A percentile compares a stretch with the other conserved stretches of the same genome.
Conservation (phyloP, 257 asterid genomes). For the Ophiorrhiza pumila region DNA sequence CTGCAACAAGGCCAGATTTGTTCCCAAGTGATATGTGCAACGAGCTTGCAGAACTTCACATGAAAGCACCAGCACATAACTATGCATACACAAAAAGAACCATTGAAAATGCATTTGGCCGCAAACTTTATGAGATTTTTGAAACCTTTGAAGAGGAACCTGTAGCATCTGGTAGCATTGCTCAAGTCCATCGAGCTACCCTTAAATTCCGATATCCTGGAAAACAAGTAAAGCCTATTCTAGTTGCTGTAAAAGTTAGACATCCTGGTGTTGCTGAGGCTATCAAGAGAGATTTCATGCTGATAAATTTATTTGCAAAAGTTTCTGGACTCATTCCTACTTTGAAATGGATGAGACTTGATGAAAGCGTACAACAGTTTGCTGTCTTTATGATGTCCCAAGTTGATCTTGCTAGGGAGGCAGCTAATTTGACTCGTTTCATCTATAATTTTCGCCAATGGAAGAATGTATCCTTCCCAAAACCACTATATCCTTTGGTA, state of each 20-base stretch:
- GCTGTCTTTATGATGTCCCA: constrained; percentile 89
- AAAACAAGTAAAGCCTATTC: constrained; percentile 53
- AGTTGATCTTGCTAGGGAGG: constrained; percentile 94
- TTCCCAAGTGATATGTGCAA: constrained; percentile 69
- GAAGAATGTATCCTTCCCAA: constrained; percentile 87
- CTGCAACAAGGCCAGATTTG: constrained; percentile 90
- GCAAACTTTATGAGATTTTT: constrained; percentile 63
- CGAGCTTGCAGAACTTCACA: constrained; percentile 77
- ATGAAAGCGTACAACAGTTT: constrained; percentile 84
- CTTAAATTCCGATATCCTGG: constrained; percentile 62
- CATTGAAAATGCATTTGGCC: constrained; percentile 75
- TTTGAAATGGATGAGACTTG: constrained; percentile 80
- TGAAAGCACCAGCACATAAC: constrained; percentile 77
- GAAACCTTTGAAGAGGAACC: constrained; percentile 78
- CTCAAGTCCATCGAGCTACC: constrained; percentile 82
- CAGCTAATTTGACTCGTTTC: constrained; percentile 84
- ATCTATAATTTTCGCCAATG: constrained; percentile 73
- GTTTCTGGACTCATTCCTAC: constrained; percentile 55
- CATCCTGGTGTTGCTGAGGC: constrained; percentile 90
- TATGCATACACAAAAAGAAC: constrained; percentile 66
- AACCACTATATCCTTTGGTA: constrained; percentile 84
- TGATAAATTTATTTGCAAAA: constrained; percentile 66
- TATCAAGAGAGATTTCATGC: constrained; percentile 67
- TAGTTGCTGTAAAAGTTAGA: constrained; percentile 89
- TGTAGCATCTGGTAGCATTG: constrained; percentile 86